Conservation (phyloP, 1,139 yeast species). For the Tardiomyces blankii region DNA sequence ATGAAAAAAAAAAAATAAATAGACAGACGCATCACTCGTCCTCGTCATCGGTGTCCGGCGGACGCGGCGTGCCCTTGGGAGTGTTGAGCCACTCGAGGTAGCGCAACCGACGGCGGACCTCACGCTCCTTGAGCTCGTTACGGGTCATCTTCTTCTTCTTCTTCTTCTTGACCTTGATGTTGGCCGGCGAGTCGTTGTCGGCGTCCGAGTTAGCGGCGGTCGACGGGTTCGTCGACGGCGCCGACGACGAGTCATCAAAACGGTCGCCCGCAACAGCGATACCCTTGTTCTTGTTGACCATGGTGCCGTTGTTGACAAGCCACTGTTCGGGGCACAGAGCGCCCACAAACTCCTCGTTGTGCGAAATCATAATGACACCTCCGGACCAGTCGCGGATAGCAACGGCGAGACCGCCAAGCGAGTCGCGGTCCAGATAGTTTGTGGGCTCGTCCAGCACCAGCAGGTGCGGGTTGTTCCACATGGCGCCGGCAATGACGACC, state of each 20-base stretch:
- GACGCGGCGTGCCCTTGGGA: slow-evolving; percentile 96
- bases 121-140: slow-evolving; percentile 86
- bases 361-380: slow-evolving; percentile 98
- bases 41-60: slow-evolving; percentile 88
- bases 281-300: slow-evolving; percentile 72
- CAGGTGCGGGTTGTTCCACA: slow-evolving; percentile 99
- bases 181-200: slow-evolving; percentile 75
- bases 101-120: slow-evolving; percentile 88
- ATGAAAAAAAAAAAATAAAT: neutral
- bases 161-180: slow-evolving; percentile 72
- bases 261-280: slow-evolving; percentile 57
- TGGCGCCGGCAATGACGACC: slow-evolving; percentile 98
- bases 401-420: slow-evolving; percentile 91
- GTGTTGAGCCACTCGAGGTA: slow-evolving; percentile 90
- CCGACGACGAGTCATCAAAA: slow-evolving; percentile 58
- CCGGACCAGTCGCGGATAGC: slow-evolving; percentile 98
- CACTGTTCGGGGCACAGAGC: slow-evolving; percentile 98
- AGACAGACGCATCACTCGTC: slow-evolving; percentile 31
- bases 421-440: slow-evolving; percentile 94
- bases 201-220: slow-evolving; percentile 19
- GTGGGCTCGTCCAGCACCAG: slow-evolving; percentile 97
- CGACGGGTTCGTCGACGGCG: slow-evolving; percentile 30
- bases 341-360: slow-evolving; percentile 92
- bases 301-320: slow-evolving; percentile 88
- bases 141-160: slow-evolving; percentile 96